These are phyloP conservation scores for Beauveria rudraprayagi DNA, from an alignment of 2,329 filamentous ascomycete genomes.

Conservation along the genomic window DNA sequence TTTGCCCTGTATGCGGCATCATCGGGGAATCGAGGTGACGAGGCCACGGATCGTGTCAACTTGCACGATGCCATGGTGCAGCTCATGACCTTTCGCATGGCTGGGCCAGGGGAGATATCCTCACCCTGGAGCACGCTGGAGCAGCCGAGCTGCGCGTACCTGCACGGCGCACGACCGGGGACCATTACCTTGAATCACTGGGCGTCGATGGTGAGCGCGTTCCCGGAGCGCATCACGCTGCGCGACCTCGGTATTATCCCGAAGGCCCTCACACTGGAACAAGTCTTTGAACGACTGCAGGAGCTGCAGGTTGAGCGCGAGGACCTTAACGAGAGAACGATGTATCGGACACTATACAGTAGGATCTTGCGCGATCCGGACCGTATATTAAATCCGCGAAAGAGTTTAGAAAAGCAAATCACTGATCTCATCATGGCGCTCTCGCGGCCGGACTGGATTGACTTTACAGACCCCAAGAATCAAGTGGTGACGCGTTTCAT, in stretches of 20 bases:
- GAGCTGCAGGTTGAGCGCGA: constrained; percentile 49
- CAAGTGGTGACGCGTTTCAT: constrained; percentile 69
- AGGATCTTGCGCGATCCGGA: constrained; percentile 62
- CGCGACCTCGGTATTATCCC: constrained; percentile 50
- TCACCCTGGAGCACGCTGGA: constrained; percentile 65
- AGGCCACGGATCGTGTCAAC: constrained; percentile 38
- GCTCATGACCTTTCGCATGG: constrained; percentile 47
- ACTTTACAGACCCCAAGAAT: constrained; percentile 61
- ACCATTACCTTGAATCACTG: constrained; percentile 67
- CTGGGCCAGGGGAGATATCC: constrained; percentile 32
- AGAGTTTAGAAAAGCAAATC: constrained; percentile 62
- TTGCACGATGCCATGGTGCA: constrained; percentile 49
- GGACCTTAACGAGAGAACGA: constrained; percentile 48
- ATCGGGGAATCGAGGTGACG: constrained; percentile 34
- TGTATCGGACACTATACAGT: constrained; percentile 59
- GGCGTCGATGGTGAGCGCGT: constrained; percentile 49
- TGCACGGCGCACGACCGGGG: constrained; percentile 57
- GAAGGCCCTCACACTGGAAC: constrained; percentile 51
- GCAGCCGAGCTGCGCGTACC: constrained; percentile 63
- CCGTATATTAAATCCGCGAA: constrained; percentile 50
- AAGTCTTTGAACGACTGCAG: constrained; percentile 50
- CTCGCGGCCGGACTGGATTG: constrained; percentile 62
- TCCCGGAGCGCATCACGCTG: constrained; percentile 48
- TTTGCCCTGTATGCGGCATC: constrained; percentile 46
- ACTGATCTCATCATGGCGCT: constrained; percentile 62